A percentile compares a stretch with the other conserved stretches of the same genome.
These are phyloP conservation scores for Hanseniaspora sp. DNA, from an alignment of 1,139 yeast genomes.

Conservation along the genomic window DNA sequence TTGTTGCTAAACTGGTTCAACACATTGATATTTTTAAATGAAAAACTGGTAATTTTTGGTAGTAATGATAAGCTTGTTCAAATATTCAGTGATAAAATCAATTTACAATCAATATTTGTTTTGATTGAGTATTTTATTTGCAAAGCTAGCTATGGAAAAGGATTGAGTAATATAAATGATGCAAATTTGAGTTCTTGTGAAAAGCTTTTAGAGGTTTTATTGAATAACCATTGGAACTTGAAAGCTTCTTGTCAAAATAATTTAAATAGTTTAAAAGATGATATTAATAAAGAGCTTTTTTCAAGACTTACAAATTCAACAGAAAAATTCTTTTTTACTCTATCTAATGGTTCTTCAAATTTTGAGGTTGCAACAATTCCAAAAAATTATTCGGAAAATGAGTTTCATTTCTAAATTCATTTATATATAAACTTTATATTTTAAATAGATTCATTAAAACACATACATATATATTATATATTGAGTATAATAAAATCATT, in stretches of 20 bases:
- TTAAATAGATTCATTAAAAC: too few relatives aligned
- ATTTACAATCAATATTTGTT: neutral
- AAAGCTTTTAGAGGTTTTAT: neutral
- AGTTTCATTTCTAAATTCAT: neutral
- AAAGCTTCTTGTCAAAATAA: too few relatives aligned
- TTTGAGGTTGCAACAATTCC: neutral
- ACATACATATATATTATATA: too few relatives aligned
- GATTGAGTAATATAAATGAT: neutral
- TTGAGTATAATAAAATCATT: too few relatives aligned
- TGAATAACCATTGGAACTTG: neutral
- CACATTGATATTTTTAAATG: neutral
- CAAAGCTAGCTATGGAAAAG: neutral
- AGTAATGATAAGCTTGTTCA: neutral
- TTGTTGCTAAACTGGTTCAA: conserved; percentile 1
- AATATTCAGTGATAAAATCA: neutral
- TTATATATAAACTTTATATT: too few relatives aligned
- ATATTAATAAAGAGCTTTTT: neutral
- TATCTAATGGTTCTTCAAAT: neutral
- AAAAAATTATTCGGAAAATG: neutral
- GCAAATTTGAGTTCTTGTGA: neutral
- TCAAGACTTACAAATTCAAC: neutral
- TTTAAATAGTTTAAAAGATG: neutral
- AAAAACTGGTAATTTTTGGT: neutral
- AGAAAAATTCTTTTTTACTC: neutral
- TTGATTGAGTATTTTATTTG: conserved; percentile 1